Percentiles rank a stretch among this genome's conserved stretches.
Conservation (phyloP, 768 basidiomycete species). For the Tephrocybe sp. region DNA sequence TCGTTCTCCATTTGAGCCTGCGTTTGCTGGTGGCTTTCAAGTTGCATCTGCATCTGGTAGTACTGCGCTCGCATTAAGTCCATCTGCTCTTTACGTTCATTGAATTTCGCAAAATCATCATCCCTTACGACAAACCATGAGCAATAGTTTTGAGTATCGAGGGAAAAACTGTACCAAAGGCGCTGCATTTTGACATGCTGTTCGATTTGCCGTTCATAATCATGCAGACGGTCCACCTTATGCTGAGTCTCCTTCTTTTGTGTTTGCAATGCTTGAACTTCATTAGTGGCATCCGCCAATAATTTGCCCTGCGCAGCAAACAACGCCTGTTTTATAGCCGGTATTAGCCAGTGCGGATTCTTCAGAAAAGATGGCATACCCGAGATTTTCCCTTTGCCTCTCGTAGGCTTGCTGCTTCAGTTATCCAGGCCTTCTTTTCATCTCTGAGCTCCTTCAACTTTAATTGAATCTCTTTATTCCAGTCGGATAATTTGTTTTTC, state of each 20-base stretch:
- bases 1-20: constrained; percentile 56
- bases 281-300: constrained; percentile 64
- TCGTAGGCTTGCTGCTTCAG: constrained; percentile 67
- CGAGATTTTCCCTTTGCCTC: constrained; percentile 70
- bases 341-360: not conserved
- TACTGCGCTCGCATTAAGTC: constrained; percentile 54
- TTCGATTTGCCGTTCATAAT: constrained; percentile 88
- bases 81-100: constrained; percentile 60
- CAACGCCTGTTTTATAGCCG: constrained; percentile 46
- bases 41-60: constrained; percentile 63
- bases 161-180: constrained; percentile 57
- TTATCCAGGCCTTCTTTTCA: constrained; percentile 76
- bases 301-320: constrained; percentile 70
- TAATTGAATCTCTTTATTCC: constrained; percentile 80
- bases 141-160: not conserved
- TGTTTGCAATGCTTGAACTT: constrained; percentile 74
- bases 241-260: constrained; percentile 76
- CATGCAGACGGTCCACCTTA: constrained; percentile 76
- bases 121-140: constrained; percentile 50
- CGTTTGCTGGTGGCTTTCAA: constrained; percentile 58
- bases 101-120: constrained; percentile 69
- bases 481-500: constrained; percentile 80
- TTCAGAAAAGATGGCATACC: constrained; percentile 36
- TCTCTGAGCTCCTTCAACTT: constrained; percentile 74
- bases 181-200: constrained; percentile 75